These are phyloP conservation scores for Hypoxylon sp. DNA, from an alignment of 2,329 filamentous ascomycete genomes.

Conservation along the genomic window DNA sequence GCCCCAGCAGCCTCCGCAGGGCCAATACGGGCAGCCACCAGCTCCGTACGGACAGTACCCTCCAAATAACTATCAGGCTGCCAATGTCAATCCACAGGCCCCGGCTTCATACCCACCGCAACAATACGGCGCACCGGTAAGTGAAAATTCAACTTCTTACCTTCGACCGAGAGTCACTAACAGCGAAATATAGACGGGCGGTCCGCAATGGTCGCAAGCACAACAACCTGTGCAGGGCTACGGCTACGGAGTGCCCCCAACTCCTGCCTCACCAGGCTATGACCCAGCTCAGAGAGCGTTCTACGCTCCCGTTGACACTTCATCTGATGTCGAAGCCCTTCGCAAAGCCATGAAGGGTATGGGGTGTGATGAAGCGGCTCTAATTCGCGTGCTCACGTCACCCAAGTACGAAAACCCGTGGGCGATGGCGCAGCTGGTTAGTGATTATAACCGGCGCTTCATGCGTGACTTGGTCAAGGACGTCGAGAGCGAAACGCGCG, in stretches of 20 bases:
- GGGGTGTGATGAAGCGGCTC: slow-evolving; percentile 51
- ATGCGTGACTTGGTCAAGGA: slow-evolving; percentile 52
- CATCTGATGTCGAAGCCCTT: slow-evolving; percentile 49
- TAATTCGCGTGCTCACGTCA: slow-evolving; percentile 50
- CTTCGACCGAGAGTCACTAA: neutral
- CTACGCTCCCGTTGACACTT: slow-evolving; percentile 48
- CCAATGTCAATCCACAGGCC: slow-evolving; percentile 16
- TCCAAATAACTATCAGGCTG: slow-evolving; percentile 17
- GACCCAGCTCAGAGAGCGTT: slow-evolving; percentile 30
- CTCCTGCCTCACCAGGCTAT: slow-evolving; percentile 32
- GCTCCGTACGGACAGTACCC: slow-evolving; percentile 23
- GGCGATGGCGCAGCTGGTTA: slow-evolving; percentile 51
- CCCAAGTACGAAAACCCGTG: slow-evolving; percentile 53
- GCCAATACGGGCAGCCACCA: slow-evolving; percentile 25
- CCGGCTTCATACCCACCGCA: slow-evolving; percentile 18
- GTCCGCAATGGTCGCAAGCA: slow-evolving; percentile 22
- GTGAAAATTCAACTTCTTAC: neutral
- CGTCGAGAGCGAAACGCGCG: slow-evolving; percentile 52
- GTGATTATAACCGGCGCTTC: slow-evolving; percentile 53
- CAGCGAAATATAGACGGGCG: slow-evolving; percentile 1
- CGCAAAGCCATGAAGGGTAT: slow-evolving; percentile 55
- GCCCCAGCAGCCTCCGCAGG: slow-evolving; percentile 22
- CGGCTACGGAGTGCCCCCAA: slow-evolving; percentile 31
- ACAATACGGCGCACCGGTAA: slow-evolving; percentile 29
- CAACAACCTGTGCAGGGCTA: slow-evolving; percentile 17